Evolutionary conservation across 1,139 yeast genomes (phyloP).

Genomic region (Diutina rugosa): DNA sequence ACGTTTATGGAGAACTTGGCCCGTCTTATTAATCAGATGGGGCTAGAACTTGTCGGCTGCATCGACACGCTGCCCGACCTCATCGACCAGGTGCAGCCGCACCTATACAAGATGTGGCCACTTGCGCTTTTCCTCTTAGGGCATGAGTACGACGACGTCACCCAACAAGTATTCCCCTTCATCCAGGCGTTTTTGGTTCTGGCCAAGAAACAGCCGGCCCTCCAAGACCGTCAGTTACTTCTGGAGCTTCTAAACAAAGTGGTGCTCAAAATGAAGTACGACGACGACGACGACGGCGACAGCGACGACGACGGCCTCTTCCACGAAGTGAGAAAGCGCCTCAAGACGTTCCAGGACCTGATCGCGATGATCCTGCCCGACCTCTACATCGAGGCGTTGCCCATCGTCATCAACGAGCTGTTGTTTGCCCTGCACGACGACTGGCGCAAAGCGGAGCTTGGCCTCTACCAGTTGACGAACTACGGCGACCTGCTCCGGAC

Average conservation of each 20-base stretch:
- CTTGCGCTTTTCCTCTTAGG: conserved; percentile 55
- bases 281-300: conserved; percentile 54
- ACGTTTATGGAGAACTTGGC: conserved; percentile 74
- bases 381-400: conserved; percentile 58
- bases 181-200: conserved; percentile 60
- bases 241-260: conserved; percentile 54
- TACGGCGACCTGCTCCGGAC: conserved; percentile 72
- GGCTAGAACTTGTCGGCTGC: conserved; percentile 58
- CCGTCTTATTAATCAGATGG: conserved; percentile 60
- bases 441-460: conserved; percentile 83
- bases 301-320: conserved; percentile 56
- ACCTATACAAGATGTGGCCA: conserved; percentile 47
- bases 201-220: conserved; percentile 41
- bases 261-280: conserved; percentile 69
- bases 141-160: conserved; percentile 82
- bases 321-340: conserved; percentile 57
- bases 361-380: conserved; percentile 67
- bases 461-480: conserved; percentile 66
- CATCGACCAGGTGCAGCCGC: conserved; percentile 23
- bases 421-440: conserved; percentile 19
- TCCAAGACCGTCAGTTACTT: conserved; percentile 35
- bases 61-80: conserved; percentile 40
- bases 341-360: conserved; percentile 74
- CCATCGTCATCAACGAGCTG: conserved; percentile 51
- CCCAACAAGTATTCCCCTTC: conserved; percentile 72